Evolutionary conservation across 352 stramenopile genomes (phyloP), one percentile per base, ranked within the genome.

Genomic region (Phytophthora sp.): DNA sequence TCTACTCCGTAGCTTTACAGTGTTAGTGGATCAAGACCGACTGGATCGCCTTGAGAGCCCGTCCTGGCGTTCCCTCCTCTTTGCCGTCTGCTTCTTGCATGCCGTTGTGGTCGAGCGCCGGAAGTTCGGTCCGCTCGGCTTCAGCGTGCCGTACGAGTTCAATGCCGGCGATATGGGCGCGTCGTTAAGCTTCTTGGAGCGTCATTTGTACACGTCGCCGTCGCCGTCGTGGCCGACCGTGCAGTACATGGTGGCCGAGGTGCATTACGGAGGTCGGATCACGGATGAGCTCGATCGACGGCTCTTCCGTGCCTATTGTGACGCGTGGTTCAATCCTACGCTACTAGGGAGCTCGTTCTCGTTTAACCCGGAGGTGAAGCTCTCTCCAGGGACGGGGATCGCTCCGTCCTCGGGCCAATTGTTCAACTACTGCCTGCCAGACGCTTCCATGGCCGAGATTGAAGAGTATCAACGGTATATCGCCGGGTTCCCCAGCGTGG

Each of bases 161-260:
- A 93, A 93, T 30, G 76, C 77, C 29, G 75, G 83, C 5, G 86
- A 94, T 62, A 69, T 93, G 42, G 82, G 76, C 12, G 82, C 86
- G 0, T 77, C 79, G 0, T 73, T 90, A 26, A 86, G 56, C 29
- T 92, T 95, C 58, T 62, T 93, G 27, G 84, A 93, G 63, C 82
- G 77, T 2, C 82, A 92, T 68, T 63, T 93, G 57, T 91, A 90
- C 67, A 76, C 79, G 9, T 86, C 73, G 0, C 70, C 65, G 7
- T 75, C 59, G 3, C 59, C 86, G 9, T 89, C 77, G 24, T 94
- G 84, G 86, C 66, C 69, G 0, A 93, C 86, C 12, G 66, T 95
- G 29, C 84, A 92, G 69, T 95, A 93, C 58, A 92, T 95, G 82
- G 74, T 92, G 20, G 83, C 82, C 0, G 86, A 95, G 50, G 83